phyloP scores from a whole-genome alignment of 2,329 filamentous ascomycete genomes.

The Fusarium staphyleae region DNA sequence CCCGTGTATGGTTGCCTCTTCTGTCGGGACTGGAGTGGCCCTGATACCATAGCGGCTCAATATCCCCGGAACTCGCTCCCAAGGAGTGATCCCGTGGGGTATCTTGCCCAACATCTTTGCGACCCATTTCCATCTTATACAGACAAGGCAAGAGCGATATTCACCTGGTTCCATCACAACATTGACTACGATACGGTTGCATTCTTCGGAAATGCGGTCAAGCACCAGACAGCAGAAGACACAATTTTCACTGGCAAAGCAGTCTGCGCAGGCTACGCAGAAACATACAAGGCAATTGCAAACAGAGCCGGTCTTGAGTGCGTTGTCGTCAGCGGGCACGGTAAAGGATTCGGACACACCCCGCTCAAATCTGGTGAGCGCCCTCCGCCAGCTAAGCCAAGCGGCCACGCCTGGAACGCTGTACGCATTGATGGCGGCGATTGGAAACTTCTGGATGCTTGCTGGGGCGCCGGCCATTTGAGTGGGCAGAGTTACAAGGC shows the following conservation, averaged over 20 bases:
- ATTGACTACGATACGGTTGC: constrained; percentile 81
- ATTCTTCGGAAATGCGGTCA: constrained; percentile 77
- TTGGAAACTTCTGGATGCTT: constrained; percentile 92
- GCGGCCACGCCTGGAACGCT: constrained; percentile 90
- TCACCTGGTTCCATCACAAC: constrained; percentile 96
- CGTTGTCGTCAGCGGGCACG: constrained; percentile 76
- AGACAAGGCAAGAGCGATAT: constrained; percentile 91
- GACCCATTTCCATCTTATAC: constrained; percentile 80
- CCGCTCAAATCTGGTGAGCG: constrained; percentile 68
- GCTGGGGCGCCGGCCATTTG: constrained; percentile 85
- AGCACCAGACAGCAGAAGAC: constrained; percentile 71
- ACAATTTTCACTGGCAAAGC: constrained; percentile 80
- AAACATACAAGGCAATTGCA: constrained; percentile 80
- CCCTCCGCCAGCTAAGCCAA: constrained; percentile 67
- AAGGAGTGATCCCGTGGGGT: constrained; percentile 67
- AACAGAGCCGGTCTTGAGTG: constrained; percentile 80
- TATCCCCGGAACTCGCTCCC: constrained; percentile 78
- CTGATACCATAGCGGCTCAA: constrained; percentile 78
- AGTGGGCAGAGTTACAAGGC: constrained; percentile 66
- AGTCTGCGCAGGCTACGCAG: constrained; percentile 92
- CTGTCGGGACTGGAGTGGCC: constrained; percentile 86
- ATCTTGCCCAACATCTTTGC: constrained; percentile 81
- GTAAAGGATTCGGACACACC: constrained; percentile 82
- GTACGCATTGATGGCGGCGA: constrained; percentile 84
- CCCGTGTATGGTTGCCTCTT: constrained; percentile 66